phyloP scores from a whole-genome alignment of 2,329 filamentous ascomycete genomes.

The Ophiostoma sp. region DNA sequence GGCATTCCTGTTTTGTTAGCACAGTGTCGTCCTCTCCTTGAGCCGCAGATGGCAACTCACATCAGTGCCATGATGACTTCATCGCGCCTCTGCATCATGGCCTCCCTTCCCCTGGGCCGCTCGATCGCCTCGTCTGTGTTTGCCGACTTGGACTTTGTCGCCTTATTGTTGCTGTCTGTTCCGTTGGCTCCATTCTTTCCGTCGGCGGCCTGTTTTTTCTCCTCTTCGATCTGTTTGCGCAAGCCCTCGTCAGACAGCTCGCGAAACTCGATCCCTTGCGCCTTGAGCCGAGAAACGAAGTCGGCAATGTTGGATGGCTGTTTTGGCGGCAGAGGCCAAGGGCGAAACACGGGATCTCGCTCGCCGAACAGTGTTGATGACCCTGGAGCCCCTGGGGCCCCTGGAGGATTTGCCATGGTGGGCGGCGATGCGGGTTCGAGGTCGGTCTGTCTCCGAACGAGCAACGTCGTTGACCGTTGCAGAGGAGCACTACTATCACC shows the following conservation, averaged over 20 bases:
- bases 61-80: conserved; percentile 55
- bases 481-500: neutral
- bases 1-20: conserved; percentile 35
- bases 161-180: conserved; percentile 39
- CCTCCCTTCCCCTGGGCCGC: conserved; percentile 31
- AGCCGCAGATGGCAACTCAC: conserved; percentile 32
- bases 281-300: conserved; percentile 73
- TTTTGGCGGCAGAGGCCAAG: conserved; percentile 55
- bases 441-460: neutral
- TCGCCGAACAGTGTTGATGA: conserved; percentile 22
- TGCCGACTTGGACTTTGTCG: conserved; percentile 18
- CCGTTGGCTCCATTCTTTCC: conserved; percentile 2
- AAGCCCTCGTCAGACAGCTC: conserved; percentile 69
- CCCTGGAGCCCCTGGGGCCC: neutral
- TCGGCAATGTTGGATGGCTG: conserved; percentile 59
- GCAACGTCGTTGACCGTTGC: neutral
- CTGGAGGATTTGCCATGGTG: conserved; percentile 21
- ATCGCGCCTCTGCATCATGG: conserved; percentile 47
- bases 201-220: conserved; percentile 36
- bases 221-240: conserved; percentile 56
- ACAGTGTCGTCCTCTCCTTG: too few species aligned
- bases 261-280: conserved; percentile 75
- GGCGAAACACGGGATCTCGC: conserved; percentile 42
- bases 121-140: conserved; percentile 33
- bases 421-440: conserved; percentile 2